Evolutionary conservation across 192 early-diverging fungal species (phyloP).

Genomic region (Diversispora epigaea): DNA sequence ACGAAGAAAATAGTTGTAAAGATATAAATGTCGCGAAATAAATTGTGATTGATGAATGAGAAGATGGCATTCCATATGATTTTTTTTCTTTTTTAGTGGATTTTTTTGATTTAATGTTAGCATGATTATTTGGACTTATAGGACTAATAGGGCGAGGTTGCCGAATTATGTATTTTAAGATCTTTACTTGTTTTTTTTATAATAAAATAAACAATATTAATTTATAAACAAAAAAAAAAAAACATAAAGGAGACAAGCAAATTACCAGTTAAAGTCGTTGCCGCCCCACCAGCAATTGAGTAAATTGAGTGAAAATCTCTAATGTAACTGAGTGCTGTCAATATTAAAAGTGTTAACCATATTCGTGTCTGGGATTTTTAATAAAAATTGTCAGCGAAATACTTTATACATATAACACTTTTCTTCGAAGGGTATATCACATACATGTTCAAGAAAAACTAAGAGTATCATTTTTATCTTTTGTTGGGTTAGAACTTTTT

Average conservation of each 20-base stretch:
- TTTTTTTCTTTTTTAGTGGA: not conserved
- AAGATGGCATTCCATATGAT: slow-evolving; percentile 30
- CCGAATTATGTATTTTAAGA: slow-evolving; percentile 19
- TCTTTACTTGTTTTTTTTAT: not conserved
- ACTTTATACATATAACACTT: too few species aligned
- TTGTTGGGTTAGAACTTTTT: too few species aligned
- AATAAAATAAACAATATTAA: not conserved
- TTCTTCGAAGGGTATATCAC: too few species aligned
- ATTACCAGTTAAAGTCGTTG: slow-evolving; percentile 2
- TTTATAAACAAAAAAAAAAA: not conserved
- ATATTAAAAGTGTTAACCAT: not conserved
- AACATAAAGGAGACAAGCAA: not conserved
- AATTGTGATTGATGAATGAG: slow-evolving; percentile 25
- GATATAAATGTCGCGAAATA: slow-evolving; percentile 27
- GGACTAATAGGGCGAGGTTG: slow-evolving; percentile 17
- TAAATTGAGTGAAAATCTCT: slow-evolving; percentile 6
- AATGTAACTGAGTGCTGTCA: not conserved
- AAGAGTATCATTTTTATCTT: too few species aligned
- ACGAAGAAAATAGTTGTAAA: not conserved
- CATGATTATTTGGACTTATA: not conserved
- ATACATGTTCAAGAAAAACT: too few species aligned
- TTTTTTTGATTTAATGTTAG: not conserved
- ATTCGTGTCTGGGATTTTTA: not conserved
- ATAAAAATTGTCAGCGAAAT: too few species aligned
- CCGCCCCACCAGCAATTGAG: not conserved